Evolutionary conservation across 225 moss, liverwort and hornwort genomes (phyloP), one percentile per base, ranked within the genome.

Genomic region (Neckera pumila): DNA sequence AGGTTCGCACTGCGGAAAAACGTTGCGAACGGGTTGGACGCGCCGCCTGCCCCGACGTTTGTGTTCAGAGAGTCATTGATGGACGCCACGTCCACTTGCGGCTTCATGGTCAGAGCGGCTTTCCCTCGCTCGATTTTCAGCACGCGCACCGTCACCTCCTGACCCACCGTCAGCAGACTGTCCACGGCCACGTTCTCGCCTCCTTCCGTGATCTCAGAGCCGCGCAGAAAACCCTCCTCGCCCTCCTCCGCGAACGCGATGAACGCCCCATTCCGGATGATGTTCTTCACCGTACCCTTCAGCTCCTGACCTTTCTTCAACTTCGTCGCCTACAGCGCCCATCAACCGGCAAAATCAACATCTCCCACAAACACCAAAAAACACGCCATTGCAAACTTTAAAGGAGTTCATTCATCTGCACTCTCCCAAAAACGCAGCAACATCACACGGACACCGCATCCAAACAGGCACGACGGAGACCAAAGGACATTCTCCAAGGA

Each of bases 271-370:
- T 93, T 94, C 89, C 96, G 94, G 56, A 95, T 94, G 75, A 94
- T 93, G 84, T 96, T 99, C 92, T 97, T 99, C 92, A 99, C 97
- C n/a, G 91, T 96, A 43, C 99, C 99, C 88, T 94, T 93, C 77
- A 99, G 86, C 54, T 92, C 95, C 88, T 97, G 93, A 34, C 99
- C 99, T 90, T 96, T 99, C 76, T 85, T 86, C 89, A 99, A 71
- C 87, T 95, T 98, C 36, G 98, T 94, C 81, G 86, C 78, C 94
- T 94, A 90, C 87, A 72, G 56, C 47, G 42, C 13, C n/a, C 27
- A 75, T 5, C 58, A 23, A 27, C 8, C 67, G 13, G 27, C 28
- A 25, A 51, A 13, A n/a, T 85, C 58, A 85, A 20, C 20, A 80
- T 21, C 67, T 38, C 47, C 56, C 31, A 3, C 22, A 11, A 38